phyloP scores from a whole-genome alignment of 2,329 filamentous ascomycete species.

The Zasmidium angulare region DNA sequence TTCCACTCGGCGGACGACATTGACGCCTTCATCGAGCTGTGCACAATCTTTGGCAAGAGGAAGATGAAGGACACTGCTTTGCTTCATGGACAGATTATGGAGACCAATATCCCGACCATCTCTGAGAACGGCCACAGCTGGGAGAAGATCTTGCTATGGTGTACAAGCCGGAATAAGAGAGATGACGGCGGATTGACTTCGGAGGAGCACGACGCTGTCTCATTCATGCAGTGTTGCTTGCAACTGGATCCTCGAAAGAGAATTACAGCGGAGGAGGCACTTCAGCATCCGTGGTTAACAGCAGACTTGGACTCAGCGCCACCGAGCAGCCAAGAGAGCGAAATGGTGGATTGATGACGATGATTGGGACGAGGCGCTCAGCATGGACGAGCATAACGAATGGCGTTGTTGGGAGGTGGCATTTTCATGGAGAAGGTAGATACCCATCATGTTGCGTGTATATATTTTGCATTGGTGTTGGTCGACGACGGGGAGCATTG shows the following conservation, averaged over 20 bases:
- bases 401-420: conserved; percentile 3
- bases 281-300: conserved; percentile 58
- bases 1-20: conserved; percentile 99
- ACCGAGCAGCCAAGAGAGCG: conserved; percentile 13
- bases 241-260: conserved; percentile 73
- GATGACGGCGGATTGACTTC: conserved; percentile 56
- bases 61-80: conserved; percentile 81
- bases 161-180: conserved; percentile 68
- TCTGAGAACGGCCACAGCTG: conserved; percentile 80
- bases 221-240: conserved; percentile 70
- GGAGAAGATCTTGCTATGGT: conserved; percentile 95
- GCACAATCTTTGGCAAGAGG: conserved; percentile 84
- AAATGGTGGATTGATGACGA: conserved; percentile 5
- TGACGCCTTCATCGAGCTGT: conserved; percentile 95
- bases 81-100: conserved; percentile 86
- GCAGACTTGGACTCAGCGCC: conserved; percentile 7
- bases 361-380: not conserved
- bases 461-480: conserved; percentile 1
- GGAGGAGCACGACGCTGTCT: conserved; percentile 71
- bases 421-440: conserved; percentile 12
- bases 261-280: conserved; percentile 72
- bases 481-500: not conserved
- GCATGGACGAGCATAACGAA: conserved; percentile 5
- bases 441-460: conserved; percentile 17
- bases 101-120: conserved; percentile 89